Conservation (phyloP, 345 rosid genomes). For the Arabis hirsuta region DNA sequence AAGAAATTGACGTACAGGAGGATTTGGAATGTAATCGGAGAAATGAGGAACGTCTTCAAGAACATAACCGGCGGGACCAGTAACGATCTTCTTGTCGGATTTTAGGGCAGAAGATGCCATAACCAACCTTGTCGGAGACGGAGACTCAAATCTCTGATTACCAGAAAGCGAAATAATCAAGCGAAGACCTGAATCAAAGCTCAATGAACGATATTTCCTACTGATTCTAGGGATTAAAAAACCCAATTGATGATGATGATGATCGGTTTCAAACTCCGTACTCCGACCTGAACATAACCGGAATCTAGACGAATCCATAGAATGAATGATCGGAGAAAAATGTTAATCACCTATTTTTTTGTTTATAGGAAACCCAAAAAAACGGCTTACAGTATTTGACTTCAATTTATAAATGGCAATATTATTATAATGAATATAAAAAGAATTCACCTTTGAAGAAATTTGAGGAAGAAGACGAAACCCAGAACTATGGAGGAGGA, state of each 20-base stretch:
- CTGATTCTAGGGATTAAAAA: slow-evolving; percentile 33
- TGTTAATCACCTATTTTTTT: slow-evolving; percentile 21
- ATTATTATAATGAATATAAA: background rate
- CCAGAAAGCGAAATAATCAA: slow-evolving; percentile 38
- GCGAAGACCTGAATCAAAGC: slow-evolving; percentile 47
- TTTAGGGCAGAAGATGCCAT: slow-evolving; percentile 37
- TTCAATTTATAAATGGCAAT: slow-evolving; percentile 7
- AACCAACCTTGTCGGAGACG: slow-evolving; percentile 39
- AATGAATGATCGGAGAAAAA: slow-evolving; percentile 29
- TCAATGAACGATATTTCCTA: slow-evolving; percentile 41
- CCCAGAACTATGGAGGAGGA: slow-evolving; percentile 1
- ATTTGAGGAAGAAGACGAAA: slow-evolving; percentile 14
- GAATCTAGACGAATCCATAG: slow-evolving; percentile 41
- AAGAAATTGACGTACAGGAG: slow-evolving; percentile 53
- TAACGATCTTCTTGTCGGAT: slow-evolving; percentile 52
- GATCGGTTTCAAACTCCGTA: slow-evolving; percentile 24
- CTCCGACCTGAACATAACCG: slow-evolving; percentile 26
- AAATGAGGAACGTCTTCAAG: slow-evolving; percentile 97
- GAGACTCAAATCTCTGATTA: slow-evolving; percentile 35
- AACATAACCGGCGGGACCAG: slow-evolving; percentile 76
- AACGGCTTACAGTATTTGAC: slow-evolving; percentile 31
- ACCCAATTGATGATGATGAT: slow-evolving; percentile 28
- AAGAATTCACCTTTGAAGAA: slow-evolving; percentile 32
- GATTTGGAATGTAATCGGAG: slow-evolving; percentile 69
- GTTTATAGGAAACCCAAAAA: slow-evolving; percentile 9